These are phyloP conservation scores for Arctostaphylos glauca DNA, from an alignment of 148 eudicot genomes.

Conservation along the genomic window DNA sequence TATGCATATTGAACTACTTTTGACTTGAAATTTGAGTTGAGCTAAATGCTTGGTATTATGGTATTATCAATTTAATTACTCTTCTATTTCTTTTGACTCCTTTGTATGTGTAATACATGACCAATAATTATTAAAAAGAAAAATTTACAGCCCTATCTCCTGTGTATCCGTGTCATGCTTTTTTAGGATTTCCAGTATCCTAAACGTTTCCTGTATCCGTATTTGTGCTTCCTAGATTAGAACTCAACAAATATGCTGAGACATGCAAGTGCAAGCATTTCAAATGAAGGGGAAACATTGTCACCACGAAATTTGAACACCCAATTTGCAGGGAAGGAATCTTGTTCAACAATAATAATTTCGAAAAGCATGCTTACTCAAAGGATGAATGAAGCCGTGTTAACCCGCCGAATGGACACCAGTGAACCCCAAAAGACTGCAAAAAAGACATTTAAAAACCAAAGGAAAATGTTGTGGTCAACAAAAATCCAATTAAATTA, in stretches of 20 bases:
- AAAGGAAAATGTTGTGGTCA: not conserved
- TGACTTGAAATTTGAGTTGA: too few species aligned
- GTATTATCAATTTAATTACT: too few species aligned
- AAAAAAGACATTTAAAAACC: slow-evolving; percentile 15
- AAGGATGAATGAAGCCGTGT: slow-evolving; percentile 67
- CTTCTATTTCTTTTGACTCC: too few species aligned
- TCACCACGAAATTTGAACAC: not conserved
- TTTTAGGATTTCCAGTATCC: too few species aligned
- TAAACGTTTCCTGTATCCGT: too few species aligned
- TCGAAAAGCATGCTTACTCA: slow-evolving; percentile 62
- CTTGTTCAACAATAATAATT: not conserved
- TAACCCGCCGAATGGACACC: slow-evolving; percentile 85
- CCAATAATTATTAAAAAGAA: too few species aligned
- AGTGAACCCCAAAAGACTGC: slow-evolving; percentile 94
- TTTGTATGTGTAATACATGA: too few species aligned
- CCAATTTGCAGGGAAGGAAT: not conserved
- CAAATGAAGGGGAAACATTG: not conserved
- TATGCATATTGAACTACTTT: too few species aligned
- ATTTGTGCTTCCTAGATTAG: not conserved
- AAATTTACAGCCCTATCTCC: too few species aligned
- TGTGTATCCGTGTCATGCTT: too few species aligned
- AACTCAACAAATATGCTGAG: not conserved
- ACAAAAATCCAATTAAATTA: slow-evolving; percentile 14
- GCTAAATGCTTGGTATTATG: too few species aligned
- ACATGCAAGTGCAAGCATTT: not conserved